A percentile compares a stretch with the other conserved stretches of the same genome.
phyloP scores from a whole-genome alignment of 805 yeast genomes.

The Starmerella apis region DNA sequence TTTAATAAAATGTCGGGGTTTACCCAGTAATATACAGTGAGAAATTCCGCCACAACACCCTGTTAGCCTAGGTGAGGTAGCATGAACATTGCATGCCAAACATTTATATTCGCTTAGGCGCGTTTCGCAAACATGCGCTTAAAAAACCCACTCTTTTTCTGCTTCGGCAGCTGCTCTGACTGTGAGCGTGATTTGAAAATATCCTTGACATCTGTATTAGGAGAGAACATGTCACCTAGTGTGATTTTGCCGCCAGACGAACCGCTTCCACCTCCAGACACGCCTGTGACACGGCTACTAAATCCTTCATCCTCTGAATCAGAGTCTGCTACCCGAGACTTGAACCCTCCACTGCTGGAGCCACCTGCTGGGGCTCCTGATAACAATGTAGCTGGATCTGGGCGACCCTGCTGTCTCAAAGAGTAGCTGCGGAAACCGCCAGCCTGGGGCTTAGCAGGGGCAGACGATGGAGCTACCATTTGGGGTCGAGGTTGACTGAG shows the following conservation, averaged over 20 bases:
- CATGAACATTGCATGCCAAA: neutral
- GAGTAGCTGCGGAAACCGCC: slow-evolving; percentile 21
- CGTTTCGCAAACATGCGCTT: slow-evolving; percentile 22
- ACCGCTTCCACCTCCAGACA: slow-evolving; percentile 1
- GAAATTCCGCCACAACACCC: neutral
- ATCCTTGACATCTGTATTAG: slow-evolving; percentile 26
- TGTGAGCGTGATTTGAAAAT: slow-evolving; percentile 21
- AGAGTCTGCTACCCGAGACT: slow-evolving; percentile 30
- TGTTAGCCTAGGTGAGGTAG: too few species aligned
- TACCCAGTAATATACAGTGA: neutral
- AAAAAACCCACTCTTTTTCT: slow-evolving; percentile 21
- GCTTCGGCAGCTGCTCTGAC: slow-evolving; percentile 15
- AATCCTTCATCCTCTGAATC: slow-evolving; percentile 29
- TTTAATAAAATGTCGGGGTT: neutral
- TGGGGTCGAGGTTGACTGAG: slow-evolving; percentile 15
- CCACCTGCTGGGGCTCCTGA: slow-evolving; percentile 4
- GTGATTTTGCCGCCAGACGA: slow-evolving; percentile 11
- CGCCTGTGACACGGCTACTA: neutral
- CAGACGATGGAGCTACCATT: neutral
- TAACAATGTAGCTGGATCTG: slow-evolving; percentile 19
- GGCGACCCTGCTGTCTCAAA: slow-evolving; percentile 16
- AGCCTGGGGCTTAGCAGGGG: neutral
- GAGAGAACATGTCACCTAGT: slow-evolving; percentile 28
- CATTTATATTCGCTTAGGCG: neutral
- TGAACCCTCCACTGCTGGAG: slow-evolving; percentile 18